These are phyloP conservation scores for Calonectria pseudoturangicola DNA, from an alignment of 2,329 filamentous ascomycete species.

Conservation along the genomic window DNA sequence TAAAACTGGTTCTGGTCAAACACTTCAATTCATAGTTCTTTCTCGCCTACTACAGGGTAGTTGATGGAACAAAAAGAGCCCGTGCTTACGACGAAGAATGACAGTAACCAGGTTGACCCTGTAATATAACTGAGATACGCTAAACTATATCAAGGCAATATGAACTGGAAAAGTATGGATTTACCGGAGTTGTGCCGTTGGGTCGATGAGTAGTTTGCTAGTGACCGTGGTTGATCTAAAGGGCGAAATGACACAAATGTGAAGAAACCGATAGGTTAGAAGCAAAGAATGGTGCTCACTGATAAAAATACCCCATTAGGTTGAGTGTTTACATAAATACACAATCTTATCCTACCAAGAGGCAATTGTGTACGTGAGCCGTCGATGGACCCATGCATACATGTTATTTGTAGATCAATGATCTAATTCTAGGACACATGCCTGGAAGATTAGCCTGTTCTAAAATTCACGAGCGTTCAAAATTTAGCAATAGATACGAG, in stretches of 20 bases:
- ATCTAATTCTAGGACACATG: too few species aligned
- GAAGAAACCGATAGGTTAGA: background rate
- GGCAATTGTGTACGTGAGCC: background rate
- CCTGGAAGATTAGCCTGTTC: too few species aligned
- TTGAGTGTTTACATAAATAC: too few species aligned
- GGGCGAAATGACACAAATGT: background rate
- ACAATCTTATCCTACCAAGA: too few species aligned
- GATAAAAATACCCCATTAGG: too few species aligned
- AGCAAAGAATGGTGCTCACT: too few species aligned
- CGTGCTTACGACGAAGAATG: background rate
- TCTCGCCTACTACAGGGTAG: background rate
- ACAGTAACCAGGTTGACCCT: background rate
- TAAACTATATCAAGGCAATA: background rate
- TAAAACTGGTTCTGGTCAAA: too few species aligned
- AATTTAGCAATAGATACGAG: too few species aligned
- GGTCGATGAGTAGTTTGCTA: background rate
- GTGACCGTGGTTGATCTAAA: background rate
- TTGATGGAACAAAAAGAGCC: background rate
- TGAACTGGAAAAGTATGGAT: background rate
- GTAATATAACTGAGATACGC: background rate
- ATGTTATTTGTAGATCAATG: too few species aligned
- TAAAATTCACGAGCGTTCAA: too few species aligned
- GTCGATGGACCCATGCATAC: background rate
- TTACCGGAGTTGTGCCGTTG: background rate
- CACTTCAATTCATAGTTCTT: too few species aligned